Evolutionary conservation across 139 green algal genomes (phyloP).

Genomic region (Gonium pectorale): DNA sequence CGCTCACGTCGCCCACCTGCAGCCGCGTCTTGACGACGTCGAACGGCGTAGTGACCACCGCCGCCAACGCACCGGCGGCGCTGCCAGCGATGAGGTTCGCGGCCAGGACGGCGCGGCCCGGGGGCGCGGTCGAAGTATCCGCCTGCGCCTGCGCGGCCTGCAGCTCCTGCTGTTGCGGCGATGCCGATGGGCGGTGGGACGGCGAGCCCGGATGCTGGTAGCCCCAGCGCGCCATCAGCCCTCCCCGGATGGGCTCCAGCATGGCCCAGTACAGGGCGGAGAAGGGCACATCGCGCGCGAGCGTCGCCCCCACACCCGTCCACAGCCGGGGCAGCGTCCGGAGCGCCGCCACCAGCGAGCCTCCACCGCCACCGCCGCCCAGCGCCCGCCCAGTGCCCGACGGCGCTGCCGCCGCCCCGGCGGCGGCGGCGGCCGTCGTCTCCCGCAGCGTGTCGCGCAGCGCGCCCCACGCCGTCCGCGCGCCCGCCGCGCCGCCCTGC

Average conservation of each 20-base stretch:
- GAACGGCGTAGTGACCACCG: conserved; percentile 91
- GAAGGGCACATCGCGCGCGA: conserved; percentile 95
- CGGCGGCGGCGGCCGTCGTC: neutral
- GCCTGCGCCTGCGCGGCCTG: neutral
- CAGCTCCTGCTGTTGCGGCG: conserved; percentile 4
- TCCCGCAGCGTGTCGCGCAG: conserved; percentile 26
- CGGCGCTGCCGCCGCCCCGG: conserved; percentile 11
- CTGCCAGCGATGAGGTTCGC: conserved; percentile 74
- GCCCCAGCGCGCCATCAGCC: conserved; percentile 54
- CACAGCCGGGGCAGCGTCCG: conserved; percentile 67
- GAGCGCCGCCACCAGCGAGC: conserved; percentile 22
- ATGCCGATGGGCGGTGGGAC: neutral
- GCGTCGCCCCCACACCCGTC: conserved; percentile 83
- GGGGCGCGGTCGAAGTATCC: conserved; percentile 13
- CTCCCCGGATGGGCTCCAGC: conserved; percentile 83
- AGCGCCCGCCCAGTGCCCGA: neutral
- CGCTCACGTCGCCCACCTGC: conserved; percentile 72
- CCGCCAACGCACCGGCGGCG: conserved; percentile 79
- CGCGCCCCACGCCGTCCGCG: conserved; percentile 25
- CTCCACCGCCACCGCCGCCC: neutral
- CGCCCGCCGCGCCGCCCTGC: conserved; percentile 62
- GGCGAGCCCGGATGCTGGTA: neutral
- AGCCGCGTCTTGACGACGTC: conserved; percentile 96
- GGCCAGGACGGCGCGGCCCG: conserved; percentile 60
- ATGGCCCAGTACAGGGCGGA: conserved; percentile 94